Evolutionary conservation across 169 alveolate species (phyloP).

Genomic region (Pseudocohnilembus persalinus): DNA sequence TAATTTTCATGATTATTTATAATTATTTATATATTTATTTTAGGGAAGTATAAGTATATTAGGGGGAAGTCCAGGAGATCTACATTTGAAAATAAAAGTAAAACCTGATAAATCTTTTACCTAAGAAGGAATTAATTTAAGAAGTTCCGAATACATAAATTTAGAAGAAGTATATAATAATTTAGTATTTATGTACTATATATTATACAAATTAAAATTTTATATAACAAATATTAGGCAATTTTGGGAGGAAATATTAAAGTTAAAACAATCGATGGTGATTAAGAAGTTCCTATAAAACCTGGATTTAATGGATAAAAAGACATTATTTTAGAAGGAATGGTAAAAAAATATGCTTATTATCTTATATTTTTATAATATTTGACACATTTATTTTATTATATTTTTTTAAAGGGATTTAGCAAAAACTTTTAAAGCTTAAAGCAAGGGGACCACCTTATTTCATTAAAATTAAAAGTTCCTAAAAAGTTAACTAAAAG

Average conservation of each 20-base stretch:
- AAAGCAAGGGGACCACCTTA: background rate
- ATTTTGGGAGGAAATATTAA: background rate
- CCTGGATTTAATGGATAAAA: background rate
- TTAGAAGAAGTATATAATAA: background rate
- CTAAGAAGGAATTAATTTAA: background rate
- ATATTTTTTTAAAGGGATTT: background rate
- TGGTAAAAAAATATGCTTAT: no score
- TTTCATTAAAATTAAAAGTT: no score
- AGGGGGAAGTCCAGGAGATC: background rate
- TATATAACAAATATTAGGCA: background rate
- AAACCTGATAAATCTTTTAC: background rate
- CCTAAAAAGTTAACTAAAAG: background rate
- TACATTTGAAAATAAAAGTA: background rate
- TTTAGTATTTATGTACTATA: no score
- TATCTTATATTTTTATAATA: no score
- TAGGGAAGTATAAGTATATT: background rate
- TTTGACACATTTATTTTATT: background rate
- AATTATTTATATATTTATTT: no score
- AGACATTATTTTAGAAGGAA: background rate
- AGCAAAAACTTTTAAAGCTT: background rate
- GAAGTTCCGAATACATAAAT: no score
- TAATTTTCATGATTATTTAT: no score
- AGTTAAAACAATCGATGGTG: background rate
- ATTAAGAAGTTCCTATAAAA: no score
- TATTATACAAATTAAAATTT: no score